phyloP scores from a whole-genome alignment of 306 rosid species.

The Dalbergia cochinchinensis region DNA sequence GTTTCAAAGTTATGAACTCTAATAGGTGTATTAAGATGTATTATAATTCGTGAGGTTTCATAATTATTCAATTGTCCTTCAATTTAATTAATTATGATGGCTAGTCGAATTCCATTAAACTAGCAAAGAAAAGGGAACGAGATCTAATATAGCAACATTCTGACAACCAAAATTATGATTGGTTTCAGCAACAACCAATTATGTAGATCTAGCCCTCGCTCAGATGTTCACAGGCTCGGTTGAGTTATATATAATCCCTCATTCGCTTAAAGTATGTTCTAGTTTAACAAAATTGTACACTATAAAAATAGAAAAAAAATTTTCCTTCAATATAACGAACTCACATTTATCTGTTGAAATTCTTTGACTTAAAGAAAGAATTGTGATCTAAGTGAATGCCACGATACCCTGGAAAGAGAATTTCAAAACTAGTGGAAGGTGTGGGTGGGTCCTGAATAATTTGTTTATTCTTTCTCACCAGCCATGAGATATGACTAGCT shows the following conservation, averaged over 20 bases:
- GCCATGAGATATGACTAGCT: background rate
- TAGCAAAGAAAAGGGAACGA: too few species aligned
- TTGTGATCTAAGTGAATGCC: background rate
- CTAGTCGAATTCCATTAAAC: background rate
- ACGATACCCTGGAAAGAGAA: background rate
- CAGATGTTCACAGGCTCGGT: background rate
- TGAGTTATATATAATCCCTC: background rate
- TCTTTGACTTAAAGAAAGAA: background rate
- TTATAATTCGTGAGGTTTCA: background rate
- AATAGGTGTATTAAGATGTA: background rate
- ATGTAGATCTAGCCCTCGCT: background rate
- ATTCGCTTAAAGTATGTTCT: too few species aligned
- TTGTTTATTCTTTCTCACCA: conserved; percentile 12
- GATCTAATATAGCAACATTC: too few species aligned
- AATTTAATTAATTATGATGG: background rate
- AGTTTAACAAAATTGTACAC: too few species aligned
- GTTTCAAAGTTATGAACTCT: background rate
- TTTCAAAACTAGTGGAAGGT: conserved; percentile 34
- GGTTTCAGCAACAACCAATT: background rate
- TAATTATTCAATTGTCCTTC: background rate
- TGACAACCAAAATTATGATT: background rate
- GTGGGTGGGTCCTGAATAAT: conserved; percentile 34
- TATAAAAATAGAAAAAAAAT: background rate
- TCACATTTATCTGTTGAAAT: background rate
- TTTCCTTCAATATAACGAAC: background rate